Conservation (phyloP, 257 asterid genomes). For the Scutellaria barbata region DNA sequence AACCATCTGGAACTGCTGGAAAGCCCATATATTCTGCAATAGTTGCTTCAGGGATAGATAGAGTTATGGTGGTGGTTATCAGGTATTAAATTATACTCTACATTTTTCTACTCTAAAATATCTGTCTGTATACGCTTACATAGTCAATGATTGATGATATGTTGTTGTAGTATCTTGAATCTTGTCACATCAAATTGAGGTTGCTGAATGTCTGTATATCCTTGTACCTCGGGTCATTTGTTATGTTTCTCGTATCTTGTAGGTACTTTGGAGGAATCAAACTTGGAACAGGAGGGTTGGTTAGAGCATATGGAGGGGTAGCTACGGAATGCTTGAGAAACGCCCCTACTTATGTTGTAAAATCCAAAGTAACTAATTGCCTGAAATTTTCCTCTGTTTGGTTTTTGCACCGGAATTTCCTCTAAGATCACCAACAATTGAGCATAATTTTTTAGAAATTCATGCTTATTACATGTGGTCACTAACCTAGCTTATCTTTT, state of each 20-base stretch:
- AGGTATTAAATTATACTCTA: slow-evolving; percentile 49
- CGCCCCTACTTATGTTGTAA: slow-evolving; percentile 76
- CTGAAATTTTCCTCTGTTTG: too few species aligned
- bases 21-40: slow-evolving; percentile 91
- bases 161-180: slow-evolving; percentile 5
- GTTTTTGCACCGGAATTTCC: too few species aligned
- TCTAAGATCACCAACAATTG: slow-evolving; percentile 8
- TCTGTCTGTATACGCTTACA: background rate
- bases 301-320: slow-evolving; percentile 96
- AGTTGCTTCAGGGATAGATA: slow-evolving; percentile 80
- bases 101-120: background rate
- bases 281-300: slow-evolving; percentile 98
- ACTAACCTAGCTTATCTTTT: slow-evolving; percentile 12
- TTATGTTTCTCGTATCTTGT: slow-evolving; percentile 12
- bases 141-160: background rate
- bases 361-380: slow-evolving; percentile 67
- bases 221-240: background rate
- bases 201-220: background rate
- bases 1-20: slow-evolving; percentile 98
- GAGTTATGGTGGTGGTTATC: slow-evolving; percentile 90
- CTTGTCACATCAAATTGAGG: background rate
- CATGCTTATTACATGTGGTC: background rate
- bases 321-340: slow-evolving; percentile 86
- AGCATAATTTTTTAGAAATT: background rate
- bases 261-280: slow-evolving; percentile 96